Evolutionary conservation across 2,329 filamentous ascomycete species (phyloP), one percentile per base, ranked within the genome.

Genomic region (Chaetomium olivaceum): DNA sequence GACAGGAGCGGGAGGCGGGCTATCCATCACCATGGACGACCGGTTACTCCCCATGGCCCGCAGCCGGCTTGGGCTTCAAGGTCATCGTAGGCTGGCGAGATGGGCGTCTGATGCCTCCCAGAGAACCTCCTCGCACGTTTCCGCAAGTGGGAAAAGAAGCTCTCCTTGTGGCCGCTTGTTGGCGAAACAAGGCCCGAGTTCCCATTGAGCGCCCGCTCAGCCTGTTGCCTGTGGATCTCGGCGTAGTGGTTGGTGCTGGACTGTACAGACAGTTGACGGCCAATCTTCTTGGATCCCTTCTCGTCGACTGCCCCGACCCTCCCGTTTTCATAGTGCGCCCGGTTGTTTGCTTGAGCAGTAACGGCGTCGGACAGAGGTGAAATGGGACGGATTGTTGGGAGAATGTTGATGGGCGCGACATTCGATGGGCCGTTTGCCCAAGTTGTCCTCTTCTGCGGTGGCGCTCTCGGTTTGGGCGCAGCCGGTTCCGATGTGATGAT

Each of bases 81-180:
- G 74, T 98, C 94, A 71, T 97, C 93, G 63, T 89, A 88, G 52
- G 85, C 87, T 9, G 92, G 90, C 21, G 92, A 91, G 65, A 90
- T 87, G 8, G 92, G 89, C 16, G 88, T 89, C 75, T 94, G 91
- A 74, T 97, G 93, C 64, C 94, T 89, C 56, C 95, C 95, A 29
- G 95, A 99, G 67, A 99, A 89, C 71, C 95, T 87, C 71, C 95
- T 87, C 31, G 96, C 95, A 60, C 94, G 89, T 79, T 99, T 99
- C 64, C 95, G 87, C 8, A 99, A 84, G 76, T 99, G 95, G 0
- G 95, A 98, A 80, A 99, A 99, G 82, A 99, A 99, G 77, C 95
- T 92, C 77, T 99, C 95, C 75, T 96, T 96, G 64, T 93, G 91
- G 21, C 86, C 91, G 72, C 85, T 89, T 0, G 89, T 88, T 4